Evolutionary conservation across 2,329 filamentous ascomycete genomes (phyloP), one percentile per base, ranked within the genome.

Genomic region (Pseudogymnoascus destructans): DNA sequence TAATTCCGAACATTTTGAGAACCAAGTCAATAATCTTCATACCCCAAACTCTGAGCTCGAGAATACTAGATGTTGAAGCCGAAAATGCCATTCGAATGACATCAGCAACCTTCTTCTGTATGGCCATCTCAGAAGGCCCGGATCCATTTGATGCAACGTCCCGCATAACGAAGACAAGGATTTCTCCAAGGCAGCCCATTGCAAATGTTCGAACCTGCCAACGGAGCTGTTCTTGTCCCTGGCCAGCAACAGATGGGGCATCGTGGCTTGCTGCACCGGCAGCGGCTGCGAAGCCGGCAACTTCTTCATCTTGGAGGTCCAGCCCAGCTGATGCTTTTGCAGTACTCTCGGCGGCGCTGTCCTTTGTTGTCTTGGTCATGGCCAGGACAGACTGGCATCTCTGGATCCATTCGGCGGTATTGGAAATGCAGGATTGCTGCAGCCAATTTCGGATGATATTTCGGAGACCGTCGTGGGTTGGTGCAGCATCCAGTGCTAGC

Each of bases 121-220:
- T 74, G 3, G 86, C 88, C 49, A 79, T 72, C 67, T 95, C 87
- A 3, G 90, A 88, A 2, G 80, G 76, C 5, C 90, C 90, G 35
- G 90, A 86, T 32, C 88, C 87, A 61, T 90, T 86, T 27, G 85
- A 81, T 17, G 87, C 78, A 21, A 89, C 82, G 59, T 93, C 87
- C 70, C 90, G 92, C 61, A 80, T 82, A 25, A 95, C 82, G 58
- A 92, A 80, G 40, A 79, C 74, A 63, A 97, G 85, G 19, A 97
- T 81, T 63, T 95, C 89, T 63, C 83, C 85, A 46, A 98, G 77
- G 68, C 90, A 90, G 64, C 86, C 83, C 81, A 98, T 91, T 10
- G 90, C 91, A 72, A 97, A 97, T 1, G 90, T 90, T 32, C 89
- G 84, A 5, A 95, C 92, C 70, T 98, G 93, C 93, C 93, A 98